These are phyloP conservation scores for Vitis rupestris DNA, from an alignment of 164 flowering plant species.

Conservation along the genomic window DNA sequence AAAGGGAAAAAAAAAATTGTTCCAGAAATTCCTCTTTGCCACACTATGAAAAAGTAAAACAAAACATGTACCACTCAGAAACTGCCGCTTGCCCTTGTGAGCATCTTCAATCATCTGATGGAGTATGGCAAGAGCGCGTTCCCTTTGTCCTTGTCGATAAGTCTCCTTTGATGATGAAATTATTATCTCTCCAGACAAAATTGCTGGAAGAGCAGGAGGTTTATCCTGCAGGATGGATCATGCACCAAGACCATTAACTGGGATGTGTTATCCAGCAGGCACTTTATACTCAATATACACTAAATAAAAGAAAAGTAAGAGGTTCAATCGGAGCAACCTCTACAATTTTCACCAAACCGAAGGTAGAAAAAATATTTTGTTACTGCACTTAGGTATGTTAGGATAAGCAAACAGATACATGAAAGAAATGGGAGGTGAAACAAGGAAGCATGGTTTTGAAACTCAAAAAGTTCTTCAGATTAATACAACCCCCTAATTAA, in stretches of 20 bases:
- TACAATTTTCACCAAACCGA: no score
- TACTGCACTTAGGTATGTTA: no score
- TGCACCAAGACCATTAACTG: neutral
- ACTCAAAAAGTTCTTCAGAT: no score
- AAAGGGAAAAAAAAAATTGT: neutral
- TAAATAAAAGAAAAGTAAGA: neutral
- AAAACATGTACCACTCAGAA: constrained; percentile 73
- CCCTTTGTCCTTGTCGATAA: constrained; percentile 80
- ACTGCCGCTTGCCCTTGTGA: constrained; percentile 93
- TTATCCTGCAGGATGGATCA: constrained; percentile 54
- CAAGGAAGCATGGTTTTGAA: no score
- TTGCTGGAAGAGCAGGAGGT: constrained; percentile 59
- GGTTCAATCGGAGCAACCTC: no score
- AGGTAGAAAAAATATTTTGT: no score
- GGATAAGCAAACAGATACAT: no score
- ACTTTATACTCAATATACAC: neutral
- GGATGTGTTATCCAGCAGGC: neutral
- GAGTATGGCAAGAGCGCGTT: constrained; percentile 88
- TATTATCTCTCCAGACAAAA: constrained; percentile 61
- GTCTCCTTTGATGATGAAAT: constrained; percentile 50
- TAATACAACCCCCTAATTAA: no score
- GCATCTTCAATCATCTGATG: constrained; percentile 99
- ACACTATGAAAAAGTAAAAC: neutral
- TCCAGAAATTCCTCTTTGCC: no score
- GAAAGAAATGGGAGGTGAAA: no score